These are phyloP conservation scores for Termitomyces sp. DNA, from an alignment of 768 basidiomycete genomes.

Conservation along the genomic window DNA sequence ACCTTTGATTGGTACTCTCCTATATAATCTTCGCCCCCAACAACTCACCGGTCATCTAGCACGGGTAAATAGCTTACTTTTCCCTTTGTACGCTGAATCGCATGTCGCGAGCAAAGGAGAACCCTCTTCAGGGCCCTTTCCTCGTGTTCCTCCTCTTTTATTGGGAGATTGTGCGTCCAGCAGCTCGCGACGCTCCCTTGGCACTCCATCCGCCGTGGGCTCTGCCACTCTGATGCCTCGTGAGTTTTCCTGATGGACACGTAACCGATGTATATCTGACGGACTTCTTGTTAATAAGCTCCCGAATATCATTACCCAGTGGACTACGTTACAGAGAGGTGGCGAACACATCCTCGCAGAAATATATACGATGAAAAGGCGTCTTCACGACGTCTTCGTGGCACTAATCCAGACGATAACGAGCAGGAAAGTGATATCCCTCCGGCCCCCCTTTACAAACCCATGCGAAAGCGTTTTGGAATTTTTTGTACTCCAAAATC, in stretches of 20 bases:
- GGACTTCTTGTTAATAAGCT: constrained; percentile 20
- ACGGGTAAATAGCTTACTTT: constrained; percentile 26
- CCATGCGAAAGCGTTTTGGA: constrained; percentile 27
- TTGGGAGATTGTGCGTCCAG: neutral
- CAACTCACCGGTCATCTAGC: constrained; percentile 14
- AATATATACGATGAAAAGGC: constrained; percentile 12
- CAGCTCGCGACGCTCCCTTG: constrained; percentile 8
- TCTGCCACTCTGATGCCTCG: constrained; percentile 29
- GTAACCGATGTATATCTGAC: constrained; percentile 5
- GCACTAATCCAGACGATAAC: constrained; percentile 17
- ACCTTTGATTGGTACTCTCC: neutral
- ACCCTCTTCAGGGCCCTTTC: neutral
- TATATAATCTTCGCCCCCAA: neutral
- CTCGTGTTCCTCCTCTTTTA: neutral
- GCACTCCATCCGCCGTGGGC: constrained; percentile 9
- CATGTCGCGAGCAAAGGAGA: constrained; percentile 16
- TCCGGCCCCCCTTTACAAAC: constrained; percentile 19
- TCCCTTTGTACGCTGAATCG: constrained; percentile 27
- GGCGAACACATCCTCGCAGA: constrained; percentile 1
- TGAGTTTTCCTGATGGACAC: constrained; percentile 17
- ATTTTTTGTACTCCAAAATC: constrained; percentile 33
- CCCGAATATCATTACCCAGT: constrained; percentile 26
- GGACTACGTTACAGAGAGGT: neutral
- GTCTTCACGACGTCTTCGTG: constrained; percentile 11
- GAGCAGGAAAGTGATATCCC: constrained; percentile 26